phyloP scores from a whole-genome alignment of 2,329 filamentous ascomycete genomes.

The Coniochaeta sp. region DNA sequence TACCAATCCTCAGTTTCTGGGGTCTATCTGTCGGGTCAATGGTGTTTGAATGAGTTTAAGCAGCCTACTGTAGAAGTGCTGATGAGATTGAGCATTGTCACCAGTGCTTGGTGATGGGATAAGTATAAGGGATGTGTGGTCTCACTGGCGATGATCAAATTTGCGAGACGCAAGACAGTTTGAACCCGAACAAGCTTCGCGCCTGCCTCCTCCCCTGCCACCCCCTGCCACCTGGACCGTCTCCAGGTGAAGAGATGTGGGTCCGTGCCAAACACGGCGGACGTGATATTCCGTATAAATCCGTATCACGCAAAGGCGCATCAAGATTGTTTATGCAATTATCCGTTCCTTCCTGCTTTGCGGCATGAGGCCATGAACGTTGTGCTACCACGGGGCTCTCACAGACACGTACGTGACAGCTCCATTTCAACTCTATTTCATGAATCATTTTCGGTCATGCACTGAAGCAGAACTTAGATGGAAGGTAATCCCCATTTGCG shows the following conservation, averaged over 20 bases:
- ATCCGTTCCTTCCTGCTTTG: not conserved
- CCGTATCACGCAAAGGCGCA: not conserved
- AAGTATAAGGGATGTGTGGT: not conserved
- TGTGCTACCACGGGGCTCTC: too few relatives aligned
- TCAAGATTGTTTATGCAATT: not conserved
- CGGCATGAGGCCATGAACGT: not conserved
- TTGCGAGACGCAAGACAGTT: not conserved
- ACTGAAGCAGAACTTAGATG: too few relatives aligned
- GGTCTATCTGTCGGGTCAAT: not conserved
- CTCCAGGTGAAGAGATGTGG: not conserved
- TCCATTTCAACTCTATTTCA: too few relatives aligned
- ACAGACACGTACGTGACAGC: too few relatives aligned
- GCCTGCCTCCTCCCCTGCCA: not conserved
- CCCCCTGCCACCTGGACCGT: not conserved
- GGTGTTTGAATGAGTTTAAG: not conserved
- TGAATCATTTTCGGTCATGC: too few relatives aligned
- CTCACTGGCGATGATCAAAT: not conserved
- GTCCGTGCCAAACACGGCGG: not conserved
- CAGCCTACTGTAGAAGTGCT: not conserved
- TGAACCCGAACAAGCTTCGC: not conserved
- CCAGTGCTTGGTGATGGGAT: not conserved
- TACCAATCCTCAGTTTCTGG: not conserved
- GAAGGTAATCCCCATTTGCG: too few relatives aligned
- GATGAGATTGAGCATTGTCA: not conserved
- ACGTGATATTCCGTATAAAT: not conserved